Conservation (phyloP, 441 rosid genomes). For the Cnidoscolus chayamansa region DNA sequence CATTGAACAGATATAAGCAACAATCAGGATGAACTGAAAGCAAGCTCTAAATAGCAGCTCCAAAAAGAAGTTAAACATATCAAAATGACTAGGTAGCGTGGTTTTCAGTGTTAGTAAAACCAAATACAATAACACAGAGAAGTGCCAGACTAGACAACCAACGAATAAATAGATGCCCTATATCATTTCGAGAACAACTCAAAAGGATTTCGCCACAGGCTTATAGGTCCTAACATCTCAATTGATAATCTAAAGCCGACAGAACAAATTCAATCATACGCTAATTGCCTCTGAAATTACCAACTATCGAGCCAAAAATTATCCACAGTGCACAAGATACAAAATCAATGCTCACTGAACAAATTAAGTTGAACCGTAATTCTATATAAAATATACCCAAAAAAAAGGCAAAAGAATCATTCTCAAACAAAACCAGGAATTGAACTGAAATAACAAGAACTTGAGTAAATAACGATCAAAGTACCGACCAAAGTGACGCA, state of each 20-base stretch:
- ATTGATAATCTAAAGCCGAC: neutral
- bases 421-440: neutral
- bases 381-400: too few species aligned
- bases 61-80: neutral
- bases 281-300: neutral
- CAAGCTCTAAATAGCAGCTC: neutral
- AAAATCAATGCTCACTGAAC: neutral
- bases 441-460: neutral
- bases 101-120: neutral
- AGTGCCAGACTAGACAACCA: neutral
- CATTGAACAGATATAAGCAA: neutral
- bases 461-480: neutral
- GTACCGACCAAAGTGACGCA: too few species aligned
- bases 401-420: neutral
- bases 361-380: neutral
- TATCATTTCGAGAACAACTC: too few species aligned
- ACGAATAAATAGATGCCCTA: neutral
- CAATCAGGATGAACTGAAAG: neutral
- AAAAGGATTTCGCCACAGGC: too few species aligned
- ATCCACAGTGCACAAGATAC: neutral
- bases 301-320: neutral
- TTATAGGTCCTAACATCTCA: neutral
- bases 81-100: neutral
- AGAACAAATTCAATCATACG: too few species aligned
- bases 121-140: neutral